Conservation (phyloP, 768 basidiomycete genomes). For the Termitomyces sp. region DNA sequence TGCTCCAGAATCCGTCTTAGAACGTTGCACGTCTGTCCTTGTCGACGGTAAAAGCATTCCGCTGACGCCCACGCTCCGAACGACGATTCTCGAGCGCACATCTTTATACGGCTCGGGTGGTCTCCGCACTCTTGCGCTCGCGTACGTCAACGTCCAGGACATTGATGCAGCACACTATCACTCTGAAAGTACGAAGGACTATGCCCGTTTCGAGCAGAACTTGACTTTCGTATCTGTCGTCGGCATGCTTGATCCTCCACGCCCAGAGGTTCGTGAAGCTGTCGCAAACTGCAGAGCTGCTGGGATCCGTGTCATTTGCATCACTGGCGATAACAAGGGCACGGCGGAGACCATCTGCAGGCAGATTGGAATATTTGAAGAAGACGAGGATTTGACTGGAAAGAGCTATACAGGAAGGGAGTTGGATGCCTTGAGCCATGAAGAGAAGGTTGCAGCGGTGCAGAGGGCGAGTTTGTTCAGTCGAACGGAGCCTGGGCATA, state of each 20-base stretch:
- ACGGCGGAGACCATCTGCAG: conserved; percentile 97
- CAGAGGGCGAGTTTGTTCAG: conserved; percentile 88
- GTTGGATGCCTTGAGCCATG: conserved; percentile 74
- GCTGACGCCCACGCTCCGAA: conserved; percentile 61
- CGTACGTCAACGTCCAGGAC: conserved; percentile 78
- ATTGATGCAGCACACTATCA: conserved; percentile 80
- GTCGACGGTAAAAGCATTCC: conserved; percentile 64
- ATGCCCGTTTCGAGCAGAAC: conserved; percentile 86
- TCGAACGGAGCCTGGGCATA: conserved; percentile 93
- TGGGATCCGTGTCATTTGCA: conserved; percentile 94
- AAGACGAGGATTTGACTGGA: conserved; percentile 84
- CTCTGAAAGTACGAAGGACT: conserved; percentile 76
- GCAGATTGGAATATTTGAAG: conserved; percentile 90
- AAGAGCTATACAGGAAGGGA: conserved; percentile 96
- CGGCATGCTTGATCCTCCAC: conserved; percentile 97
- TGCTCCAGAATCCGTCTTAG: conserved; percentile 93
- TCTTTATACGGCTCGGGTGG: conserved; percentile 76
- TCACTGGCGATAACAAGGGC: conserved; percentile 97
- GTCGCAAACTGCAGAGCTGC: conserved; percentile 90
- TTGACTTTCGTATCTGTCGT: conserved; percentile 94
- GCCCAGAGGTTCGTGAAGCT: conserved; percentile 86
- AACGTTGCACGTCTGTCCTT: conserved; percentile 77
- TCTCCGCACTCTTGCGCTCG: conserved; percentile 88
- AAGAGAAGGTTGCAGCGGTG: conserved; percentile 85
- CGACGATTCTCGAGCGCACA: conserved; percentile 61